phyloP scores from a whole-genome alignment of 306 rosid genomes.

The Hippophae tibetana region DNA sequence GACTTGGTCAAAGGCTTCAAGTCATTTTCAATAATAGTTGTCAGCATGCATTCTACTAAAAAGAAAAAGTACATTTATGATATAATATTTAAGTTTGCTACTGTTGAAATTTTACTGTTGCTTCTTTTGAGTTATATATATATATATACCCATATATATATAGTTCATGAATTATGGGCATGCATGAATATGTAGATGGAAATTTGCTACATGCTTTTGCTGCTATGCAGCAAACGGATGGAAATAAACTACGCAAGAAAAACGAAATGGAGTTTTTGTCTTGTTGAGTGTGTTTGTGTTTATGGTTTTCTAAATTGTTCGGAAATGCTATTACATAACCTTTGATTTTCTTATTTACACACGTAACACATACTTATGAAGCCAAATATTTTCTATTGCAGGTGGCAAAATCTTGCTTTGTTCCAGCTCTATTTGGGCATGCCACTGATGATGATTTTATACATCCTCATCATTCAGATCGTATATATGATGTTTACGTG shows the following conservation, averaged over 20 bases:
- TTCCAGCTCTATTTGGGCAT: constrained; percentile 79
- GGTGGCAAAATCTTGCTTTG: constrained; percentile 87
- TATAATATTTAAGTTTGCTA: not conserved
- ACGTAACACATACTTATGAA: not conserved
- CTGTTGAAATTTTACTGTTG: not conserved
- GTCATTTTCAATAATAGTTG: no score
- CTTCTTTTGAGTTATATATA: no score
- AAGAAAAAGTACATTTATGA: no score
- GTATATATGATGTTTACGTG: constrained; percentile 72
- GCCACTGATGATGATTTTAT: constrained; percentile 93
- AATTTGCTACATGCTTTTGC: no score
- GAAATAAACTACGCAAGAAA: no score
- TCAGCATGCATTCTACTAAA: no score
- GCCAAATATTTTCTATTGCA: constrained; percentile 16
- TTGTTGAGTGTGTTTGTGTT: no score
- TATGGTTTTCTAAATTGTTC: not conserved
- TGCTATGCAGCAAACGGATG: no score
- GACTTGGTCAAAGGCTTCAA: no score
- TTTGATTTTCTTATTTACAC: no score
- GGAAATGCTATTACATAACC: not conserved
- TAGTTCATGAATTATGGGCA: not conserved
- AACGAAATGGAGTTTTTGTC: not conserved
- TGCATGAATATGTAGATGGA: not conserved
- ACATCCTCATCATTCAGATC: constrained; percentile 86
- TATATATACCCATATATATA: not conserved